Conservation (phyloP, 2,329 filamentous ascomycete genomes). For the Fusarium xyrophilum region DNA sequence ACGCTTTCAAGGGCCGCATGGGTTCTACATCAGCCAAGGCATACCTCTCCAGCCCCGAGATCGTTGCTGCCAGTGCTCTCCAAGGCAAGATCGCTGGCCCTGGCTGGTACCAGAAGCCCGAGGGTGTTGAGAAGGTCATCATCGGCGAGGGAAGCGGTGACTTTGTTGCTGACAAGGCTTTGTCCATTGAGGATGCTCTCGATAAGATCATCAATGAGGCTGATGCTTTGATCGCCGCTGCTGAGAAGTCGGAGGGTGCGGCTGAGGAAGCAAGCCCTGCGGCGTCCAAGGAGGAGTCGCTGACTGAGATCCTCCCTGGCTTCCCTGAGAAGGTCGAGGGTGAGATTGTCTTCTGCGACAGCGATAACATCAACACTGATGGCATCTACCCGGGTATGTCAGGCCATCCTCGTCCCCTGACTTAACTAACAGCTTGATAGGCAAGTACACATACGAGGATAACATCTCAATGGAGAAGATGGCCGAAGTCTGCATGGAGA, state of each 20-base stretch:
- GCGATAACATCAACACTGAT: slow-evolving; percentile 76
- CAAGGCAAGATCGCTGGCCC: slow-evolving; percentile 75
- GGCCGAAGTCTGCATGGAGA: slow-evolving; percentile 91
- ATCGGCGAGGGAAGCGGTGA: slow-evolving; percentile 76
- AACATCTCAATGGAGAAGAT: slow-evolving; percentile 77
- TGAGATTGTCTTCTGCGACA: slow-evolving; percentile 75
- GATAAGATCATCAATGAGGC: slow-evolving; percentile 74
- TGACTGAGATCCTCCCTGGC: slow-evolving; percentile 79
- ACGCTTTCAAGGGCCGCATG: slow-evolving; percentile 72
- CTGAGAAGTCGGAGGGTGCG: slow-evolving; percentile 52
- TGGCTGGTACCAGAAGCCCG: slow-evolving; percentile 77
- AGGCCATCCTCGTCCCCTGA: accelerated
- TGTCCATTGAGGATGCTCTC: slow-evolving; percentile 72
- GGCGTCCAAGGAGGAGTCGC: slow-evolving; percentile 45
- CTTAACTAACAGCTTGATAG: slow-evolving; percentile 11
- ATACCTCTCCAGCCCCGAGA: slow-evolving; percentile 87
- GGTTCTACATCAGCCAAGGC: slow-evolving; percentile 70
- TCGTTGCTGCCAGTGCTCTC: slow-evolving; percentile 89
- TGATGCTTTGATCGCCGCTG: slow-evolving; percentile 65
- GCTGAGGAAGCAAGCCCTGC: neutral
- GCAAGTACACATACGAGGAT: slow-evolving; percentile 92
- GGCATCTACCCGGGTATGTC: slow-evolving; percentile 86
- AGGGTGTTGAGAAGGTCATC: slow-evolving; percentile 70
- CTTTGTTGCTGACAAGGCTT: slow-evolving; percentile 67
- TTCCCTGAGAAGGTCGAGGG: slow-evolving; percentile 85